These are phyloP conservation scores for Cyclotella distinguenda DNA, from an alignment of 108 stramenopile species.

Conservation along the genomic window DNA sequence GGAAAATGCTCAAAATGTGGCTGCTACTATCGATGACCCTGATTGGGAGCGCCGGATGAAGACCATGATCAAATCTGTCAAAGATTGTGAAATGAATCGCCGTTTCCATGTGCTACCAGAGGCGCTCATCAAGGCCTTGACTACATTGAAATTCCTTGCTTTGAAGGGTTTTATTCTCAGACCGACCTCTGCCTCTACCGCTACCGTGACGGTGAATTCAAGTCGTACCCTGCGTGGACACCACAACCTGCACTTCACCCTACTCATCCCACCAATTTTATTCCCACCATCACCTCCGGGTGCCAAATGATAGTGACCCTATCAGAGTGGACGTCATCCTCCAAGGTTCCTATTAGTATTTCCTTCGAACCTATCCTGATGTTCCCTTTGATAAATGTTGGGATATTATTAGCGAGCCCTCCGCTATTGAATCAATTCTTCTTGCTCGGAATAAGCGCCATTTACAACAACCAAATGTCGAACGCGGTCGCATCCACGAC, in stretches of 20 bases:
- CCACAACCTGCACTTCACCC: background rate
- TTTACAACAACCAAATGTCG: too few species aligned
- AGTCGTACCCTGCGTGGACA: background rate
- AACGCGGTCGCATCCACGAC: too few species aligned
- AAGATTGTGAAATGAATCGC: background rate
- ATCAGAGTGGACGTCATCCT: background rate
- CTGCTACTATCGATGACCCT: background rate
- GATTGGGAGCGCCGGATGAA: conserved; percentile 9
- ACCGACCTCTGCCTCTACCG: background rate
- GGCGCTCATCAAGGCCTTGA: background rate
- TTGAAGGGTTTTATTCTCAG: background rate
- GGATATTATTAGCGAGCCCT: too few species aligned
- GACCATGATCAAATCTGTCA: background rate
- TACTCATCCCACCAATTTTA: background rate
- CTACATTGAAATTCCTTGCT: background rate
- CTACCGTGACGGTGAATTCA: background rate
- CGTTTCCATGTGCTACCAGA: background rate
- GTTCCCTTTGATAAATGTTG: background rate
- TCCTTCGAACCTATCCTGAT: background rate
- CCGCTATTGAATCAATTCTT: too few species aligned
- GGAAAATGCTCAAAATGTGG: conserved; percentile 2
- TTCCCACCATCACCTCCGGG: conserved; percentile 6
- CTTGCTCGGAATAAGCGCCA: too few species aligned
- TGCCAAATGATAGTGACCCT: background rate
- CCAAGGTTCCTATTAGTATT: background rate